Base-by-base conservation (phyloP, 495 filamentous ascomycete genomes). In the Amphirosellinia nigrospora region DNA sequence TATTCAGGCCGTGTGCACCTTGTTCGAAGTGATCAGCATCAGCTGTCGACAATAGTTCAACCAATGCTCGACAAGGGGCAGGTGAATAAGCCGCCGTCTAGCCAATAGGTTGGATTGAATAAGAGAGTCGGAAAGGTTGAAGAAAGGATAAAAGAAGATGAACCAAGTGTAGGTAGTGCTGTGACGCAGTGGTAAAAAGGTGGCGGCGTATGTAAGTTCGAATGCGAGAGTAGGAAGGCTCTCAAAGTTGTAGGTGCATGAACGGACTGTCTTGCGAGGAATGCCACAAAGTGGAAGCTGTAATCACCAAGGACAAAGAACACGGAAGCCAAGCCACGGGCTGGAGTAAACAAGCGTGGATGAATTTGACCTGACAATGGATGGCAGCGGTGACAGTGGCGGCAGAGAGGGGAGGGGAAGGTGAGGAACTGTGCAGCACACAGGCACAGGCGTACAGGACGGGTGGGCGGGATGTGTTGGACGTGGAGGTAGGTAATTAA, bases 1-100 rank as follows among this genome's bases (percentile, higher is more conserved):
- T 69, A 32, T 69, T 69, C 23, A 41, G 16, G 15, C 21, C 45
- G n/a, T 52, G 58, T 61, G 16, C 26, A 45, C 23, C 26, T 36
- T 15, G 0, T 21, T 39, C n/a, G 30, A 60, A 0, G 7, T 8
- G 26, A 8, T 52, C 61, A 28, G 28, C 43, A 11, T 1, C 7
- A 36, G 28, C 41, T 43, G 61, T 13, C 28, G 15, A 36, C 6
- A 23, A 50, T 19, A 23, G 28, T 16, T 30, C 60, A 34, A 56
- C 15, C 34, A 43, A 56, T 55, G 34, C n/a, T 56, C 26, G 23
- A 39, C 28, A 32, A 34, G 39, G 21, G n/a, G 38, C 59, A 45
- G 59, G 38, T n/a, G 21, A 16, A 21, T 19, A 26, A 28, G 28
- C 23, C 4, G 28, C 5, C 0, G 26, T 30, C 50, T 53, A n/a